Conservation (phyloP, 768 basidiomycete genomes). For the Pulveroboletus sp. region DNA sequence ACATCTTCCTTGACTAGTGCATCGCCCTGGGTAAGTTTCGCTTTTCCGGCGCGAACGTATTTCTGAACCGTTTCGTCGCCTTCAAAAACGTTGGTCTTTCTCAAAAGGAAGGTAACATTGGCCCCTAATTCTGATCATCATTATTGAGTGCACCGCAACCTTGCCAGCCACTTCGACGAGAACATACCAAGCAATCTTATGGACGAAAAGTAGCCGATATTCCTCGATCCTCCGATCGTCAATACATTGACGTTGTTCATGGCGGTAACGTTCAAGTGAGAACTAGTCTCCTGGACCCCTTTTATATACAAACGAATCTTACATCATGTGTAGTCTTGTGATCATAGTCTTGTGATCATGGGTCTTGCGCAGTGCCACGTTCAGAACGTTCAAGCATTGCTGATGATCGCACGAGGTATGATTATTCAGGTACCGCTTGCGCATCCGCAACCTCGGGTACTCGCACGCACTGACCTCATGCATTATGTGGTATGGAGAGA, state of each 20-base stretch:
- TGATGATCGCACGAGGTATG: no score
- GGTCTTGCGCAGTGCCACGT: no score
- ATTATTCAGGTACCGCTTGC: no score
- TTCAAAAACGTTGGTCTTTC: constrained; percentile 50
- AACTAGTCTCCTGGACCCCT: background rate
- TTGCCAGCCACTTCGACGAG: background rate
- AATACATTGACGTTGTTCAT: constrained; percentile 33
- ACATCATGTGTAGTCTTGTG: no score
- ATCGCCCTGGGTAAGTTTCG: constrained; percentile 56
- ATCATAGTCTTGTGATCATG: no score
- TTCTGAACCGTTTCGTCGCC: constrained; percentile 48
- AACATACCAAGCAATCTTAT: constrained; percentile 45
- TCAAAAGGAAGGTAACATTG: constrained; percentile 61
- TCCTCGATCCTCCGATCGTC: constrained; percentile 50
- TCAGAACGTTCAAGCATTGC: no score
- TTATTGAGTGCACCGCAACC: background rate
- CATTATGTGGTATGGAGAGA: no score
- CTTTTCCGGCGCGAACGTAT: constrained; percentile 49
- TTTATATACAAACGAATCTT: constrained; percentile 15
- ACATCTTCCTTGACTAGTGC: constrained; percentile 53
- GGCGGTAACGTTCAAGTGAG: background rate
- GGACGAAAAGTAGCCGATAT: constrained; percentile 51
- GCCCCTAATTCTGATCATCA: constrained; percentile 47
- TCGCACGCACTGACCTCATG: background rate
- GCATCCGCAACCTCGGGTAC: background rate